These are phyloP conservation scores for Tolypocladium endophyticum DNA, from an alignment of 2,329 filamentous ascomycete genomes.

Conservation along the genomic window DNA sequence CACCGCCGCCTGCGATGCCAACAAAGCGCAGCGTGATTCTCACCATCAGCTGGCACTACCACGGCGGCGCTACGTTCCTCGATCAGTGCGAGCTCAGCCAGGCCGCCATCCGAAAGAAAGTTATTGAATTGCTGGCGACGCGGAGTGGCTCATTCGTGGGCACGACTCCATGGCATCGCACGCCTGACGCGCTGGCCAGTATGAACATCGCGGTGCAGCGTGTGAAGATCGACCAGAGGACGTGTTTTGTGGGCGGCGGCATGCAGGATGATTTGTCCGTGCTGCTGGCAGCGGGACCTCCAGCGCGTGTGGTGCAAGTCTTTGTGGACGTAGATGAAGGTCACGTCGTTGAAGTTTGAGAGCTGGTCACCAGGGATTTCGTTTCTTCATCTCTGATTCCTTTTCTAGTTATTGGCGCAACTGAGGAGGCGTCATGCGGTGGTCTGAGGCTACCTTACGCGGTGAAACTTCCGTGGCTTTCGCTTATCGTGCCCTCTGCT, in stretches of 20 bases:
- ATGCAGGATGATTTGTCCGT: slow-evolving; percentile 15
- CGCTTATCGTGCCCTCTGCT: too few relatives aligned
- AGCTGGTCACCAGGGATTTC: background rate
- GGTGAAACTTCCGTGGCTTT: background rate
- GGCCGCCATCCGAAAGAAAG: slow-evolving; percentile 17
- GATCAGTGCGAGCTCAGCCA: slow-evolving; percentile 19
- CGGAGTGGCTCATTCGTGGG: slow-evolving; percentile 7
- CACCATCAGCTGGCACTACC: slow-evolving; percentile 15
- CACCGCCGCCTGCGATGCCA: background rate
- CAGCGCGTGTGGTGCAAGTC: background rate
- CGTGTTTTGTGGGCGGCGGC: slow-evolving; percentile 11
- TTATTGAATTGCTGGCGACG: slow-evolving; percentile 9
- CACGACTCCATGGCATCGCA: background rate
- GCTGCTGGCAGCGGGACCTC: slow-evolving; percentile 10
- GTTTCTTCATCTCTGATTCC: too few relatives aligned
- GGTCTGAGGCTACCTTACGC: background rate
- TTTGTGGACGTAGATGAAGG: background rate
- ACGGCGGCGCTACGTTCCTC: slow-evolving; percentile 18
- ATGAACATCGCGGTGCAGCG: slow-evolving; percentile 9
- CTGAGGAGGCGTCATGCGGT: background rate
- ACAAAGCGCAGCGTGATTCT: slow-evolving; percentile 9
- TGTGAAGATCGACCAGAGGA: slow-evolving; percentile 11
- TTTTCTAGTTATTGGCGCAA: background rate
- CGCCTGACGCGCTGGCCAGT: slow-evolving; percentile 1
- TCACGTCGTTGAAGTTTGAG: background rate